Percentiles rank a stretch among this genome's conserved stretches.
Conservation (phyloP, 768 basidiomycete species). For the Tricholoma furcatifolium region DNA sequence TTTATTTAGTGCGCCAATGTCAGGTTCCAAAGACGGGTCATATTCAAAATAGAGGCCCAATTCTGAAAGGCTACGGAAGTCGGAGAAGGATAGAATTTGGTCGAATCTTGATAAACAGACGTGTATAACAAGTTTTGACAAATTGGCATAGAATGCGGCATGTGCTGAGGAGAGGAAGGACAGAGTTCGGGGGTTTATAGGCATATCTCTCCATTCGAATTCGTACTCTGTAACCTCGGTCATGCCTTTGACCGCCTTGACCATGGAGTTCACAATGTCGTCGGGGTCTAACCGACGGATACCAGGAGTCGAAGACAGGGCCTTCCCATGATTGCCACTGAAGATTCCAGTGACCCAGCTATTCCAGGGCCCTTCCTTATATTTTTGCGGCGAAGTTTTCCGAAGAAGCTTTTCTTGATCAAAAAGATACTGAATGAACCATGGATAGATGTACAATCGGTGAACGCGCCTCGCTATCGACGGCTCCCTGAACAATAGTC, state of each 20-base stretch:
- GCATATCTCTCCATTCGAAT: constrained; percentile 39
- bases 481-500: constrained; percentile 24
- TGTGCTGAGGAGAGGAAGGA: constrained; percentile 28
- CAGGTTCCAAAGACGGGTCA: constrained; percentile 6
- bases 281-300: constrained; percentile 2
- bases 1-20: constrained; percentile 2
- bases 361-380: background rate
- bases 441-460: constrained; percentile 34
- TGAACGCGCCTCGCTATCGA: constrained; percentile 31
- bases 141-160: constrained; percentile 25
- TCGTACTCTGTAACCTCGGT: constrained; percentile 29
- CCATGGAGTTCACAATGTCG: constrained; percentile 29
- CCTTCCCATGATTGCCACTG: background rate
- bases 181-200: constrained; percentile 26
- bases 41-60: constrained; percentile 35
- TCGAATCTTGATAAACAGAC: constrained; percentile 31
- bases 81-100: constrained; percentile 24
- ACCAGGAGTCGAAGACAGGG: background rate
- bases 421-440: constrained; percentile 38
- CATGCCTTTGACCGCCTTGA: constrained; percentile 33
- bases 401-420: constrained; percentile 18
- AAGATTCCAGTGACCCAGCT: background rate
- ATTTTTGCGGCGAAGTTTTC: background rate
- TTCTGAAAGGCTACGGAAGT: constrained; percentile 31
- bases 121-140: constrained; percentile 32